Evolutionary conservation across 257 asterid genomes (phyloP).

Genomic region (Misopates orontium): DNA sequence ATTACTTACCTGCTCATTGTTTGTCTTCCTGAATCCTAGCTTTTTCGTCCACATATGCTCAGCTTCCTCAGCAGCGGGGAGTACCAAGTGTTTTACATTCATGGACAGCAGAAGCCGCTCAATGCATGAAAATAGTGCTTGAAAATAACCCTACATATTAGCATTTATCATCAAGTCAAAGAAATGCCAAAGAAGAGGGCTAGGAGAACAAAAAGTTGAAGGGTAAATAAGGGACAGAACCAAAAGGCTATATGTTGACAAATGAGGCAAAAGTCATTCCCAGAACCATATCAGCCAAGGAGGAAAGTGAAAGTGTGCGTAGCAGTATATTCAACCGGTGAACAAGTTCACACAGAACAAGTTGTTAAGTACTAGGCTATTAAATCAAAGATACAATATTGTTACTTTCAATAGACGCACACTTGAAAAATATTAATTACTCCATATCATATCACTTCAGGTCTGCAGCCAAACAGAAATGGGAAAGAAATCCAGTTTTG

Average conservation of each 20-base stretch:
- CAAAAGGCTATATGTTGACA: background rate
- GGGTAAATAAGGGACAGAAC: background rate
- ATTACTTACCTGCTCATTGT: conserved; percentile 69
- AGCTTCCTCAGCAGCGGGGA: conserved; percentile 98
- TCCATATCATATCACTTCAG: background rate
- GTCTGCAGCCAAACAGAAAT: background rate
- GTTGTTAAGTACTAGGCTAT: background rate
- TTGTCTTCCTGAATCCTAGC: conserved; percentile 84
- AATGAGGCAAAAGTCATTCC: background rate
- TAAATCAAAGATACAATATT: background rate
- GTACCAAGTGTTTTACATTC: conserved; percentile 78
- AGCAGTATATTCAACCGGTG: no score
- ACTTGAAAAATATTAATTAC: background rate
- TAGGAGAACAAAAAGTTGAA: no score
- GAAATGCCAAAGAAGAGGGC: background rate
- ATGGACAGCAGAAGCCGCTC: conserved; percentile 72
- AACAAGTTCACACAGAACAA: background rate
- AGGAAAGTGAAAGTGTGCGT: no score
- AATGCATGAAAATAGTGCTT: conserved; percentile 80
- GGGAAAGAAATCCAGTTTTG: background rate
- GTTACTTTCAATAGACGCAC: background rate
- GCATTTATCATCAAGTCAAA: conserved; percentile 13
- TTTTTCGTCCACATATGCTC: conserved; percentile 94
- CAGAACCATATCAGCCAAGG: background rate
- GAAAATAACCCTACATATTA: conserved; percentile 77